These are phyloP conservation scores for Wallacemonas sp. DNA, from an alignment of 208 protist species.

Conservation along the genomic window DNA sequence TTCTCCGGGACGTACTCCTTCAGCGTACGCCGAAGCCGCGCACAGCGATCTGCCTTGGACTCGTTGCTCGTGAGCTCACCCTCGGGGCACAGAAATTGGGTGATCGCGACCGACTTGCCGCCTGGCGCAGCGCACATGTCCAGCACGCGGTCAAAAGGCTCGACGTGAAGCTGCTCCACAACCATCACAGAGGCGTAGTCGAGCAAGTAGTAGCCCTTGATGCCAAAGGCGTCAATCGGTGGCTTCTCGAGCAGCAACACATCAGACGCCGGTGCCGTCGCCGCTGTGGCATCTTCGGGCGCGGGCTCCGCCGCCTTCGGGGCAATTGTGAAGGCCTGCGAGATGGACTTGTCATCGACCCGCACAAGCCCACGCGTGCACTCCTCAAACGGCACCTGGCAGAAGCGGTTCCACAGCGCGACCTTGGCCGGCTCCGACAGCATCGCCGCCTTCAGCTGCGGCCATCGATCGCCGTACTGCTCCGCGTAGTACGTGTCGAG, in stretches of 20 bases:
- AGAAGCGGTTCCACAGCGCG: constrained; percentile 82
- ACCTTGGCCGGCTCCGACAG: constrained; percentile 41
- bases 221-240: constrained; percentile 58
- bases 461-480: constrained; percentile 79
- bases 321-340: constrained; percentile 39
- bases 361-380: constrained; percentile 51
- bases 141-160: constrained; percentile 71
- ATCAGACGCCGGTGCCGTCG: not conserved
- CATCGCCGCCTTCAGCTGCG: constrained; percentile 55
- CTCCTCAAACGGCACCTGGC: constrained; percentile 65
- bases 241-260: constrained; percentile 30
- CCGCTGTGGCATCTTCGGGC: not conserved
- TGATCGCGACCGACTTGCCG: constrained; percentile 75
- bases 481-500: constrained; percentile 75
- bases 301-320: not conserved
- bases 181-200: constrained; percentile 77
- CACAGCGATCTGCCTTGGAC: constrained; percentile 47
- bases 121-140: constrained; percentile 84
- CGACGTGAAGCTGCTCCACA: constrained; percentile 77
- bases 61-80: constrained; percentile 82
- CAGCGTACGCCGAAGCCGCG: constrained; percentile 67
- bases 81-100: constrained; percentile 72
- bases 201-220: constrained; percentile 77
- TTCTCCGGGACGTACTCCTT: constrained; percentile 73
- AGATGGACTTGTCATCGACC: constrained; percentile 40